Conservation (phyloP, 2,329 filamentous ascomycete genomes). For the Colletotrichum horii region DNA sequence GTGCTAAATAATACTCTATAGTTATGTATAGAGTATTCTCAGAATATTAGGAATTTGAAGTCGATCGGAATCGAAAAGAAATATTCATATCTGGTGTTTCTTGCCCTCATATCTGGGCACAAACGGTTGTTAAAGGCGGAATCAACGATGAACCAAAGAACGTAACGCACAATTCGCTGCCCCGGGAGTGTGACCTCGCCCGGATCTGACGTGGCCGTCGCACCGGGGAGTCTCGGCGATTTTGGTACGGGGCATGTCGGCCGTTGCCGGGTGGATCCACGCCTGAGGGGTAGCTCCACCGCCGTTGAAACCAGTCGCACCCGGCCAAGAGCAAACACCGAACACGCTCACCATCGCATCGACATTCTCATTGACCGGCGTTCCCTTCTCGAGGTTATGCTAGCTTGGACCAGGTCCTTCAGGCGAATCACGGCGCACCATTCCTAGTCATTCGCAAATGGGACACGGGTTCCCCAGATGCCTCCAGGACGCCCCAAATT, state of each 20-base stretch:
- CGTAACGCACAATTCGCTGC: neutral
- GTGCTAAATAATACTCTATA: neutral
- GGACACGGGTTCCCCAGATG: neutral
- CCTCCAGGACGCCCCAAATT: conserved; percentile 7
- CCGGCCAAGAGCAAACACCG: neutral
- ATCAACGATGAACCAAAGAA: neutral
- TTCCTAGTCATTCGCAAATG: neutral
- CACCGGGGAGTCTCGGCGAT: neutral
- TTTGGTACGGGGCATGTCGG: neutral
- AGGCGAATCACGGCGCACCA: neutral
- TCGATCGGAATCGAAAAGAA: neutral
- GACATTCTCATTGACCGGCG: neutral
- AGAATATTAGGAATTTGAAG: neutral
- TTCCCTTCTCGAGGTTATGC: neutral
- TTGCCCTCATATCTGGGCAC: neutral
- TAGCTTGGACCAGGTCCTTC: neutral
- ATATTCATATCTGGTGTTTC: neutral
- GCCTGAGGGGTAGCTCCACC: neutral
- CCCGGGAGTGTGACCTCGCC: neutral
- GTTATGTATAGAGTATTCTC: neutral
- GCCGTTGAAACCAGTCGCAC: neutral
- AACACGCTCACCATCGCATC: neutral
- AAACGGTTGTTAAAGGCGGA: neutral
- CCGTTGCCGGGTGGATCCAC: neutral
- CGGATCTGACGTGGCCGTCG: neutral